Percentiles rank a stretch among this genome's conserved stretches.
phyloP scores from a whole-genome alignment of 148 eudicot genomes.

The Diospyros kaki region DNA sequence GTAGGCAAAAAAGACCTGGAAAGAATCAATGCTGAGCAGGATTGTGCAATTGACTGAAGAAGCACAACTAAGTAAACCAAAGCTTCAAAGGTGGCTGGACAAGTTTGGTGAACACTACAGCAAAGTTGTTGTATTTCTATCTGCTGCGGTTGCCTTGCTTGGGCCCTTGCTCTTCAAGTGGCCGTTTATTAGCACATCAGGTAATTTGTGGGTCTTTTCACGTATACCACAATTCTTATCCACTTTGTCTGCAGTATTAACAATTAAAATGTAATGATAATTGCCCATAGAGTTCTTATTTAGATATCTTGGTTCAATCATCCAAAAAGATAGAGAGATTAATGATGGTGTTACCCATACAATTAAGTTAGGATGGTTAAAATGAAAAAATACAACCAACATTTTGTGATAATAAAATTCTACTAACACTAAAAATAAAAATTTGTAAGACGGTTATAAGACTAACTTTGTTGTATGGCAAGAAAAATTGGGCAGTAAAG shows the following conservation, averaged over 20 bases:
- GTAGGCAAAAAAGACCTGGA: constrained; percentile 89
- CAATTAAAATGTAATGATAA: too few species aligned
- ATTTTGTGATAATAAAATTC: too few species aligned
- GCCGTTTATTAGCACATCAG: constrained; percentile 80
- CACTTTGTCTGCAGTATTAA: constrained; percentile 5
- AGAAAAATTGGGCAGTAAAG: too few species aligned
- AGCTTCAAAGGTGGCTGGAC: constrained; percentile 95
- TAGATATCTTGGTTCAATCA: too few species aligned
- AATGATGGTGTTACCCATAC: too few species aligned
- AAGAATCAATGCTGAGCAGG: constrained; percentile 85
- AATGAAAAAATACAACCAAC: too few species aligned
- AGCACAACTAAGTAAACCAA: constrained; percentile 87
- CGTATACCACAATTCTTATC: not conserved
- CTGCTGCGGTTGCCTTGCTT: constrained; percentile 73
- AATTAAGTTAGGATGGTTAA: too few species aligned
- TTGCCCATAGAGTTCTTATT: too few species aligned
- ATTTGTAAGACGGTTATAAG: too few species aligned
- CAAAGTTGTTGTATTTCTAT: constrained; percentile 74
- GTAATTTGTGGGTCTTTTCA: constrained; percentile 33
- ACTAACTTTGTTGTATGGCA: too few species aligned
- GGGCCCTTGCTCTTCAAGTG: constrained; percentile 93
- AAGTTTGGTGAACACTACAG: constrained; percentile 91
- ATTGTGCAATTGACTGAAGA: constrained; percentile 91
- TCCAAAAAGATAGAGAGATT: too few species aligned
- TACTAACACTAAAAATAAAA: too few species aligned